These are phyloP conservation scores for Colletotrichum caudatum DNA, from an alignment of 2,329 filamentous ascomycete species.

Conservation along the genomic window DNA sequence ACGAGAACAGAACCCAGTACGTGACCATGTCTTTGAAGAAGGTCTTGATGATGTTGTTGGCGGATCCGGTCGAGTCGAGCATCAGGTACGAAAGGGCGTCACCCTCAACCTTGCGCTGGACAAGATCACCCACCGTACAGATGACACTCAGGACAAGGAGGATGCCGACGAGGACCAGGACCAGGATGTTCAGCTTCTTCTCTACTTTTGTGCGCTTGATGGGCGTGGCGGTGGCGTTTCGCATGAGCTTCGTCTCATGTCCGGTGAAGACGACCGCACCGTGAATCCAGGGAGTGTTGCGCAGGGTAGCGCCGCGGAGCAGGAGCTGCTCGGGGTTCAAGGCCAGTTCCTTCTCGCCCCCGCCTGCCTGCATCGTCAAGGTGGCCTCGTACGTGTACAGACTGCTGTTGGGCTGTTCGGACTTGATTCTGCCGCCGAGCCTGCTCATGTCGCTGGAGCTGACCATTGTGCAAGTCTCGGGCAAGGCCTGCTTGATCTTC, in stretches of 20 bases:
- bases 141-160: constrained; percentile 87
- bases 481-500: constrained; percentile 97
- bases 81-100: constrained; percentile 78
- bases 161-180: constrained; percentile 88
- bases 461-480: constrained; percentile 89
- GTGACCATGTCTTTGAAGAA: constrained; percentile 97
- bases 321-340: constrained; percentile 93
- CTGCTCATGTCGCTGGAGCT: constrained; percentile 88
- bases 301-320: constrained; percentile 89
- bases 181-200: constrained; percentile 91
- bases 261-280: constrained; percentile 97
- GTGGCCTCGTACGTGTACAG: constrained; percentile 98
- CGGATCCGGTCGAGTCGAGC: constrained; percentile 70
- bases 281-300: constrained; percentile 98
- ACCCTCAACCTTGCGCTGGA: constrained; percentile 75
- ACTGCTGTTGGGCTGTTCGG: constrained; percentile 98
- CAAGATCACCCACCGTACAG: constrained; percentile 90
- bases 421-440: constrained; percentile 86
- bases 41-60: constrained; percentile 71
- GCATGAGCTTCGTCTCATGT: constrained; percentile 98
- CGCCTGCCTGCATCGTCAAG: constrained; percentile 88
- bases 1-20: constrained; percentile 98
- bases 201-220: constrained; percentile 99
- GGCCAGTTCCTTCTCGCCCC: constrained; percentile 91
- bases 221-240: constrained; percentile 94